These are phyloP conservation scores for Bimuria novae-zelandiae DNA, from an alignment of 2,329 filamentous ascomycete species.

Conservation along the genomic window DNA sequence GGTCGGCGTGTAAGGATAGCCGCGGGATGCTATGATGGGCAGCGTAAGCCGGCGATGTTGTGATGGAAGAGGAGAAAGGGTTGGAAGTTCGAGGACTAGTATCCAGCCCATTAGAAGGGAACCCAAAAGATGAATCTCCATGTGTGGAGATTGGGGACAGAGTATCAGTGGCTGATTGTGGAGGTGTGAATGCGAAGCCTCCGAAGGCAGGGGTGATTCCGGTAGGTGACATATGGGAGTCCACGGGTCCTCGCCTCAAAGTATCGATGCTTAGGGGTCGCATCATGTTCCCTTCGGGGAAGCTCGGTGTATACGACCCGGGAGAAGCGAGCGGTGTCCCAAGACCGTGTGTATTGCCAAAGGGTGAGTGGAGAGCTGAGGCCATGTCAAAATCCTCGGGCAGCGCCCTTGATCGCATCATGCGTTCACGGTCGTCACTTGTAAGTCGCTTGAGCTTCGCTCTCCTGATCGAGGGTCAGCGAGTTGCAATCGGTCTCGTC, in stretches of 20 bases:
- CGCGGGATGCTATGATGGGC: slow-evolving; percentile 49
- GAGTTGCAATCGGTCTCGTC: neutral
- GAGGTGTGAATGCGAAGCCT: slow-evolving; percentile 66
- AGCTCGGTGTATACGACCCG: slow-evolving; percentile 45
- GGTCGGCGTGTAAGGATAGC: slow-evolving; percentile 50
- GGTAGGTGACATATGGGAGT: slow-evolving; percentile 70
- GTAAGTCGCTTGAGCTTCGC: slow-evolving; percentile 66
- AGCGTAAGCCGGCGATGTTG: slow-evolving; percentile 39
- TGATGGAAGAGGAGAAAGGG: slow-evolving; percentile 45
- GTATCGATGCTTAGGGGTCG: slow-evolving; percentile 71
- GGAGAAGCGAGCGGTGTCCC: slow-evolving; percentile 56
- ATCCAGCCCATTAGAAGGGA: slow-evolving; percentile 41
- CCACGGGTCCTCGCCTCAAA: slow-evolving; percentile 64
- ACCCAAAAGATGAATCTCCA: slow-evolving; percentile 48
- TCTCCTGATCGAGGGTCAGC: slow-evolving; percentile 49
- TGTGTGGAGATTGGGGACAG: slow-evolving; percentile 52
- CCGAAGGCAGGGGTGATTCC: slow-evolving; percentile 71
- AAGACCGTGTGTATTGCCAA: slow-evolving; percentile 51
- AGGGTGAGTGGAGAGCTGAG: slow-evolving; percentile 62
- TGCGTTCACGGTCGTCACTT: slow-evolving; percentile 64
- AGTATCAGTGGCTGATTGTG: slow-evolving; percentile 54
- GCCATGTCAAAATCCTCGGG: slow-evolving; percentile 65
- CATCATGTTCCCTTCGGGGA: slow-evolving; percentile 63
- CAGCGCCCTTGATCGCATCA: slow-evolving; percentile 63
- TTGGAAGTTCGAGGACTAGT: slow-evolving; percentile 45